Evolutionary conservation across 2,329 filamentous ascomycete genomes (phyloP), one percentile per base, ranked within the genome.

Genomic region (Colletotrichum shisoi): DNA sequence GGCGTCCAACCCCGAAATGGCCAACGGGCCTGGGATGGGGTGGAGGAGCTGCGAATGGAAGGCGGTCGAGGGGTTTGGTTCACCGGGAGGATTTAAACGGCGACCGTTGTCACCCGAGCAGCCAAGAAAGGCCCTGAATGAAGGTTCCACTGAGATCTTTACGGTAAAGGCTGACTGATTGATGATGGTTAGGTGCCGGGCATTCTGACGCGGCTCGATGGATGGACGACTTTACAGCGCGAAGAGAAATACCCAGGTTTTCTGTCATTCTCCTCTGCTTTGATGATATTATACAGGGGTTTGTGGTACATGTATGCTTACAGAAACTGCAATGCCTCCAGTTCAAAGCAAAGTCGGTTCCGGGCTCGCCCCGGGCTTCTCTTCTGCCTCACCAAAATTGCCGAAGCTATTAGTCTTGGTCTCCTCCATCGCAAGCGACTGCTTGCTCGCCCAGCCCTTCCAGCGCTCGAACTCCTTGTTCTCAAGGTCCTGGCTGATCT

Each of bases 401-500:
- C 79, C 77, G 64, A 84, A 81, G 31, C 80, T 79, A 4, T 79
- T 76, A 56, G 75, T 79, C 65, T 76, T 78, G 60, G 76, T 73
- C 24, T 79, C 74, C 67, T 83, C 79, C 53, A 79, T 71, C 63
- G 75, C 77, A 63, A 76, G 77, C 59, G 82, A 79, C 74, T 86
- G 76, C 69, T 78, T 79, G 56, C 74, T 74, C 3, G 93, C 93
- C 91, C 93, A 96, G 31, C 74, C 74, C 84, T 93, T 94, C 95
- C 95, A 99, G 70, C 83, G 81, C 79, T 97, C 92, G 77, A 89
- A 96, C 68, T 88, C 83, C 72, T 85, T 79, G 79, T 96, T 89
- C 79, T 99, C 95, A 60, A 97, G 83, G 69, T 89, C 82, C 87
- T 95, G 91, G 71, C 92, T 89, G 63, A 96, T 83, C 68, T 96